Evolutionary conservation across 495 filamentous ascomycete species (phyloP).

Genomic region (Bombardia bombarda): DNA sequence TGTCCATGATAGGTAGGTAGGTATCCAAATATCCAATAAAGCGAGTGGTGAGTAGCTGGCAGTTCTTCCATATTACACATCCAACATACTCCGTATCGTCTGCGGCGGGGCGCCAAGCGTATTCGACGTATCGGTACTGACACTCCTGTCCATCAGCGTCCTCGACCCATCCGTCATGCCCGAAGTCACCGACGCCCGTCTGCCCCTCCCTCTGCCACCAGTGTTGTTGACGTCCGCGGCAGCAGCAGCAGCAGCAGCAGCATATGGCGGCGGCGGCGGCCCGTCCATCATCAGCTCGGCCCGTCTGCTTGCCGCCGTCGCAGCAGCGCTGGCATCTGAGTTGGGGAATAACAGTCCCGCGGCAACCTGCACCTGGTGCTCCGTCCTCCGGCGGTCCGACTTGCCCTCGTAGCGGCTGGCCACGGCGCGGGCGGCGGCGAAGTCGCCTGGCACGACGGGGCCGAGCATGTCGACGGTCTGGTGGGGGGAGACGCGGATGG

Average conservation of each 20-base stretch:
- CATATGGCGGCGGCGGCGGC: slow-evolving; percentile 23
- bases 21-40: no score
- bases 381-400: slow-evolving; percentile 25
- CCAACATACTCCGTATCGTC: slow-evolving; percentile 50
- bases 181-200: slow-evolving; percentile 14
- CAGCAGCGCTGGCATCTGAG: not conserved
- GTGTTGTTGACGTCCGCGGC: not conserved
- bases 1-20: no score
- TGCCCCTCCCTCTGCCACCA: no score
- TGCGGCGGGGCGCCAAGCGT: slow-evolving; percentile 35
- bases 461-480: slow-evolving; percentile 18
- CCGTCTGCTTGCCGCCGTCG: slow-evolving; percentile 9
- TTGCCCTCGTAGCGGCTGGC: slow-evolving; percentile 24
- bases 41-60: no score
- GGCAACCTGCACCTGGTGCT: slow-evolving; percentile 25
- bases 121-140: slow-evolving; percentile 21
- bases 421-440: slow-evolving; percentile 5
- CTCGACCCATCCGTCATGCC: slow-evolving; percentile 6
- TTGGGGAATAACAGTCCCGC: slow-evolving; percentile 31
- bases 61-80: no score
- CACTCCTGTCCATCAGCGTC: slow-evolving; percentile 20
- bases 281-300: slow-evolving; percentile 25
- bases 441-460: slow-evolving; percentile 12
- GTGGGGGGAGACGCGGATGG: slow-evolving; percentile 11
- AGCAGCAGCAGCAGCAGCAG: slow-evolving; percentile 2